These are phyloP conservation scores for Pythium phragmitis DNA, from an alignment of 352 stramenopile species.

Conservation along the genomic window DNA sequence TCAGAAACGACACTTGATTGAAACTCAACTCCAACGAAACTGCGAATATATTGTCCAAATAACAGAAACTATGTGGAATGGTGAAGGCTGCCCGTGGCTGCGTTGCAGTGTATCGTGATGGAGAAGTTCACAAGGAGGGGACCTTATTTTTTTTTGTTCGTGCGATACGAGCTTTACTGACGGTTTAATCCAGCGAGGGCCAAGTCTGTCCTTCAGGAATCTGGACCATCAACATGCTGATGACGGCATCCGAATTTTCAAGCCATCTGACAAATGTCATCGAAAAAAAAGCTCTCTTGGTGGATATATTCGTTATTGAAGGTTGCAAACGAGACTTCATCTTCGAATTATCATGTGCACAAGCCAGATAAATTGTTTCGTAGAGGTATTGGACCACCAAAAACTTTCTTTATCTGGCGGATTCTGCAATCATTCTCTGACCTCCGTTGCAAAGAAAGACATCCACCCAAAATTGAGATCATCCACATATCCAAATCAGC, in stretches of 20 bases:
- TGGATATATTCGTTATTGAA: too few species aligned
- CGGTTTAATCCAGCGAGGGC: not conserved
- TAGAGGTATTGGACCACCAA: constrained; percentile 14
- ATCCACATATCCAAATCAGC: not conserved
- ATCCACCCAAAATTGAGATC: not conserved
- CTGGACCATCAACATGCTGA: not conserved
- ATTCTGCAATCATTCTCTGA: constrained; percentile 5
- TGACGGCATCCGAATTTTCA: not conserved
- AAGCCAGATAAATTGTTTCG: not conserved
- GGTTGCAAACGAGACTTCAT: too few species aligned
- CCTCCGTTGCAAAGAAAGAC: constrained; percentile 6
- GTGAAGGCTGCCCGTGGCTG: too few species aligned
- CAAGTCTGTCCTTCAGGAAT: not conserved
- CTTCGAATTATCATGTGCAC: not conserved
- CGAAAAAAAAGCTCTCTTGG: too few species aligned
- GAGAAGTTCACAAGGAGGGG: too few species aligned
- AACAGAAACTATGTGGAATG: too few species aligned
- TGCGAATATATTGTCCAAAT: too few species aligned
- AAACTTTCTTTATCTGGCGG: not conserved
- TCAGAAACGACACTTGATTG: too few species aligned
- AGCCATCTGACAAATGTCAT: not conserved
- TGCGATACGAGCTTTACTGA: not conserved
- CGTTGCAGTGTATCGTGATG: too few species aligned
- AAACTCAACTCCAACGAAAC: too few species aligned
- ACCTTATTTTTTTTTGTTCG: too few species aligned